Evolutionary conservation across 2,329 filamentous ascomycete species (phyloP).

Genomic region (Shiraia bambusicola): DNA sequence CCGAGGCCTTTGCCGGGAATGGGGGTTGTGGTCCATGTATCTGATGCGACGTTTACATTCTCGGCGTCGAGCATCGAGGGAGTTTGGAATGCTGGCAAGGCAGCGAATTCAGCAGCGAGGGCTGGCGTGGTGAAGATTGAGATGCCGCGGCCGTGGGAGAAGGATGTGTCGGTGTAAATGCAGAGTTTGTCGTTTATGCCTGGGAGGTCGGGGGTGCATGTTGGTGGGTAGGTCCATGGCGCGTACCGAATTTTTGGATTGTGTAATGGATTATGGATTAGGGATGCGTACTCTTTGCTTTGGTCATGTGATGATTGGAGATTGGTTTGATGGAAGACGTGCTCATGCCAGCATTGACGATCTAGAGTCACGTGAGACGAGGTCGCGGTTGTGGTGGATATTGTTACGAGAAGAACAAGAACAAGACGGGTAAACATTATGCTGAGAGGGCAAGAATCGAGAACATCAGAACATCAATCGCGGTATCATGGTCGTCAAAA

Average conservation of each 20-base stretch:
- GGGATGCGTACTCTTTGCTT: slow-evolving; percentile 4
- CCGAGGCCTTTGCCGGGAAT: slow-evolving; percentile 36
- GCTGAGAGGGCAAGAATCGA: not conserved
- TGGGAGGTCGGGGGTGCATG: slow-evolving; percentile 27
- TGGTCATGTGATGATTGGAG: slow-evolving; percentile 18
- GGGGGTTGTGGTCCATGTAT: slow-evolving; percentile 20
- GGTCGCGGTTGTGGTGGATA: not conserved
- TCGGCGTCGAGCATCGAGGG: slow-evolving; percentile 7
- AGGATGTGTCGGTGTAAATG: slow-evolving; percentile 32
- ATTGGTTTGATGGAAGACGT: slow-evolving; percentile 10
- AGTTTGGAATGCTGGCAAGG: slow-evolving; percentile 27
- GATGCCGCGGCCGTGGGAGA: slow-evolving; percentile 34
- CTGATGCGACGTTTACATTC: slow-evolving; percentile 22
- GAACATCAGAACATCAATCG: not conserved
- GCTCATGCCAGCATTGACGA: slow-evolving; percentile 32
- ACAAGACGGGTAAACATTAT: not conserved
- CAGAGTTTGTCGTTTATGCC: slow-evolving; percentile 31
- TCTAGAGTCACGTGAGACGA: slow-evolving; percentile 6
- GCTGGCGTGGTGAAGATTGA: slow-evolving; percentile 38
- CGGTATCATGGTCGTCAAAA: not conserved
- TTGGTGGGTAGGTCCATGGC: slow-evolving; percentile 31
- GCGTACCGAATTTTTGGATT: slow-evolving; percentile 1
- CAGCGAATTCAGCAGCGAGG: slow-evolving; percentile 23
- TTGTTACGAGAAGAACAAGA: not conserved
- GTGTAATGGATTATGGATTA: not conserved